phyloP scores from a whole-genome alignment of 768 basidiomycete species.

The Boletus subcaerulescens region DNA sequence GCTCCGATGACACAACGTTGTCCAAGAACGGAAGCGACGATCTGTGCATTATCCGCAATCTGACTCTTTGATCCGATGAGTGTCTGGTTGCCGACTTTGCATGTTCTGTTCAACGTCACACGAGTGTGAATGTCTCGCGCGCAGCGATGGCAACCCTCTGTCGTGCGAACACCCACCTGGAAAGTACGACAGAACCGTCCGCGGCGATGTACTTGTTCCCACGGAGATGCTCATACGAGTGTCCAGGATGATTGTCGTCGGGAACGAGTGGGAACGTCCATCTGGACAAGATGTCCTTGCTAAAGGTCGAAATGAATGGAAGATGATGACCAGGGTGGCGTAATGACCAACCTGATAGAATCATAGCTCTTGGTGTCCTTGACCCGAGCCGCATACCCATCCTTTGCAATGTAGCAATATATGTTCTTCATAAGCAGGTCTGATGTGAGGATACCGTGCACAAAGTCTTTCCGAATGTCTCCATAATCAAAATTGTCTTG shows the following conservation, averaged over 20 bases:
- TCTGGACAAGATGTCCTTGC: conserved; percentile 88
- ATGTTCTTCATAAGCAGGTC: conserved; percentile 95
- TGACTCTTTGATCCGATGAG: conserved; percentile 80
- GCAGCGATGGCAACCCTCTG: background rate
- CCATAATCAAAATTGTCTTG: conserved; percentile 99
- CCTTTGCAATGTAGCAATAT: conserved; percentile 82
- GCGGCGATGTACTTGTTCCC: conserved; percentile 89
- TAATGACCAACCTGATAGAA: conserved; percentile 64
- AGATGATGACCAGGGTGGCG: background rate
- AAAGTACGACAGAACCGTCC: conserved; percentile 71
- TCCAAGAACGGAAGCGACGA: conserved; percentile 78
- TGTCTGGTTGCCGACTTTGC: conserved; percentile 75
- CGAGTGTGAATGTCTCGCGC: background rate
- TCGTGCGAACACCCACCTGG: conserved; percentile 57
- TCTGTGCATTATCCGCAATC: conserved; percentile 62
- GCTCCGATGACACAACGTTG: conserved; percentile 70
- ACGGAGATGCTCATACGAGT: conserved; percentile 79
- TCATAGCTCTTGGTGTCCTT: conserved; percentile 92
- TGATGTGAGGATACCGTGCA: conserved; percentile 90
- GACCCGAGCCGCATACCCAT: conserved; percentile 91
- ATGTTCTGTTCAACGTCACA: conserved; percentile 50
- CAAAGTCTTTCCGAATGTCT: conserved; percentile 88
- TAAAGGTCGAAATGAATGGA: conserved; percentile 29
- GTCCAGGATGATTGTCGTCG: conserved; percentile 87
- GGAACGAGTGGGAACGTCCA: conserved; percentile 97